A percentile compares a stretch with the other conserved stretches of the same genome.
Evolutionary conservation across 768 basidiomycete species (phyloP).

Genomic region (Rhodotorula toruloides): DNA sequence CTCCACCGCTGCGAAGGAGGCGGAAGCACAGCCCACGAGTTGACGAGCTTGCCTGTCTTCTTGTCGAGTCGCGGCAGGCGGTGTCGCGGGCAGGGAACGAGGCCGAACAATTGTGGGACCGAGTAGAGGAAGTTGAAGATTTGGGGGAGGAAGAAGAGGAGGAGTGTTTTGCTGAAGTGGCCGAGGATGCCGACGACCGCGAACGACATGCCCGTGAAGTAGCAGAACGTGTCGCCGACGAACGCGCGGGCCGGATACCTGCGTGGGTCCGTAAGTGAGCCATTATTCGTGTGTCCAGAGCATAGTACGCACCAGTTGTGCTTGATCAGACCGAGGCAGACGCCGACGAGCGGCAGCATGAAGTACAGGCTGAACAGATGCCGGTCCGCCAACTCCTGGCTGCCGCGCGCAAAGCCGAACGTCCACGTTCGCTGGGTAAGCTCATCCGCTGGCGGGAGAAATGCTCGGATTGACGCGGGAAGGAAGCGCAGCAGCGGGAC

Average conservation of each 20-base stretch:
- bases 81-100: constrained; percentile 91
- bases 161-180: constrained; percentile 92
- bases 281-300: too few species aligned
- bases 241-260: constrained; percentile 97
- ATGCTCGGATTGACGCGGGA: constrained; percentile 1
- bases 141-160: constrained; percentile 95
- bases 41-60: constrained; percentile 68
- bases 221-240: constrained; percentile 95
- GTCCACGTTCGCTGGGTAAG: constrained; percentile 49
- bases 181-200: constrained; percentile 95
- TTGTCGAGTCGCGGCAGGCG: constrained; percentile 82
- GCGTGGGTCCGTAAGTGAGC: too few species aligned
- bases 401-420: constrained; percentile 73
- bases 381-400: constrained; percentile 76
- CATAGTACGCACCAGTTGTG: constrained; percentile 72
- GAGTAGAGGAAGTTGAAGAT: constrained; percentile 95
- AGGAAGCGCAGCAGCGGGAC: background rate
- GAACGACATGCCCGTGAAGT: constrained; percentile 97
- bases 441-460: background rate
- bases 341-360: constrained; percentile 88
- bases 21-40: constrained; percentile 43
- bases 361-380: constrained; percentile 96
- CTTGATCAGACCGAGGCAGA: constrained; percentile 82
- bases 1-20: background rate
- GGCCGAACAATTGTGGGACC: constrained; percentile 86